Conservation (phyloP, 1,284 basidiomycete species). For the Marasmius oreades region DNA sequence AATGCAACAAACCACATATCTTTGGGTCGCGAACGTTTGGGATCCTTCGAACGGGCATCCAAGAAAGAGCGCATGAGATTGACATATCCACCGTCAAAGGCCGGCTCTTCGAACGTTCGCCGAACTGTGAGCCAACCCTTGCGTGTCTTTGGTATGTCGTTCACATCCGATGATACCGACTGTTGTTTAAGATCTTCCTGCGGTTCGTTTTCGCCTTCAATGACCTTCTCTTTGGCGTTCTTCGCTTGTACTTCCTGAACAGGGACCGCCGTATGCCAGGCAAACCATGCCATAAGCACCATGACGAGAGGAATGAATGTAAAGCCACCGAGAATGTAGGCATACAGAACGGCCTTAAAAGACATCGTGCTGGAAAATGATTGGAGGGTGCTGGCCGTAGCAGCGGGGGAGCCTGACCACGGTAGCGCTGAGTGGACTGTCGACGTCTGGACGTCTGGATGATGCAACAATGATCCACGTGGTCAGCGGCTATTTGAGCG, state of each 20-base stretch:
- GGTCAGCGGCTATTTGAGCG: too few species aligned
- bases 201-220: constrained; percentile 21
- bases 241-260: constrained; percentile 58
- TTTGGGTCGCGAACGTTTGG: constrained; percentile 73
- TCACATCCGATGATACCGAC: constrained; percentile 30
- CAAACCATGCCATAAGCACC: constrained; percentile 50
- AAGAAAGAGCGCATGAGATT: constrained; percentile 69
- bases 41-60: constrained; percentile 74
- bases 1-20: constrained; percentile 88
- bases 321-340: constrained; percentile 84
- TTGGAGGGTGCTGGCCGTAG: too few species aligned
- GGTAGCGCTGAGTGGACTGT: too few species aligned
- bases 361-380: constrained; percentile 38
- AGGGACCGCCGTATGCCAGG: constrained; percentile 77
- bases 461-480: too few species aligned
- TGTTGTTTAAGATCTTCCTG: constrained; percentile 7
- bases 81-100: constrained; percentile 62
- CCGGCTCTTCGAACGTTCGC: constrained; percentile 69
- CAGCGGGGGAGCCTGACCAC: too few species aligned
- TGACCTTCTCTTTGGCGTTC: constrained; percentile 30
- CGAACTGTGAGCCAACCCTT: constrained; percentile 87
- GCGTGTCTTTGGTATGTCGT: constrained; percentile 61
- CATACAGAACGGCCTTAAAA: constrained; percentile 66
- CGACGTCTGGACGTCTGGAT: too few species aligned
- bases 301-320: constrained; percentile 80